Conservation (phyloP, 805 yeast genomes). For the Kluyveromyces aestuarii region DNA sequence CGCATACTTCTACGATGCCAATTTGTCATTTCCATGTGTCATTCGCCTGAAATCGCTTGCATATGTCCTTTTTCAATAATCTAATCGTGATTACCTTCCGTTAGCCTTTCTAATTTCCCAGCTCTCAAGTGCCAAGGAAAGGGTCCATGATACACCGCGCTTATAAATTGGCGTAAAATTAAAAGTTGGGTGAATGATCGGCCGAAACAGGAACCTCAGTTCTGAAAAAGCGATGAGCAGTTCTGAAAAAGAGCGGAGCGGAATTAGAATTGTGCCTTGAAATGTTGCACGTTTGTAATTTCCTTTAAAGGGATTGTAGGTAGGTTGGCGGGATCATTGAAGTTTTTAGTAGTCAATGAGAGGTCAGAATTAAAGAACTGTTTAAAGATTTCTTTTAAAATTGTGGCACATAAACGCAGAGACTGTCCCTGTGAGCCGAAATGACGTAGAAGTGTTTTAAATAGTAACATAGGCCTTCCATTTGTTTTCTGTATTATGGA, state of each 20-base stretch:
- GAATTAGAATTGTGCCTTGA: too few species aligned
- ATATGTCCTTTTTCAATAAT: not conserved
- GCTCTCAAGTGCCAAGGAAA: not conserved
- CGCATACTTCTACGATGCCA: too few species aligned
- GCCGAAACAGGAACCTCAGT: not conserved
- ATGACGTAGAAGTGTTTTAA: constrained; percentile 35
- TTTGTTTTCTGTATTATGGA: constrained; percentile 32
- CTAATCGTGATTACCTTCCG: not conserved
- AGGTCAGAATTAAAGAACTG: constrained; percentile 7
- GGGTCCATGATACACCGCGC: not conserved
- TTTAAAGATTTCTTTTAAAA: constrained; percentile 30
- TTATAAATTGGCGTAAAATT: not conserved
- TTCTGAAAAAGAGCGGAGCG: not conserved
- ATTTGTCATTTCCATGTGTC: not conserved
- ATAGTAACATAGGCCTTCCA: constrained; percentile 30
- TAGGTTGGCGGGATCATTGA: not conserved
- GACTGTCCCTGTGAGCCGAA: constrained; percentile 36
- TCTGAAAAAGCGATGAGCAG: not conserved
- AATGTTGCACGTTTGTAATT: not conserved
- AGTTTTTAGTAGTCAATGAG: not conserved
- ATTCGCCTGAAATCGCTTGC: not conserved
- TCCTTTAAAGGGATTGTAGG: not conserved
- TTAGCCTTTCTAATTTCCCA: not conserved
- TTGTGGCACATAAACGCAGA: constrained; percentile 27
- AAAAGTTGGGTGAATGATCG: not conserved